A percentile compares a stretch with the other conserved stretches of the same genome.
Evolutionary conservation across 108 stramenopile genomes (phyloP).

Genomic region (Cyclotella baltica): DNA sequence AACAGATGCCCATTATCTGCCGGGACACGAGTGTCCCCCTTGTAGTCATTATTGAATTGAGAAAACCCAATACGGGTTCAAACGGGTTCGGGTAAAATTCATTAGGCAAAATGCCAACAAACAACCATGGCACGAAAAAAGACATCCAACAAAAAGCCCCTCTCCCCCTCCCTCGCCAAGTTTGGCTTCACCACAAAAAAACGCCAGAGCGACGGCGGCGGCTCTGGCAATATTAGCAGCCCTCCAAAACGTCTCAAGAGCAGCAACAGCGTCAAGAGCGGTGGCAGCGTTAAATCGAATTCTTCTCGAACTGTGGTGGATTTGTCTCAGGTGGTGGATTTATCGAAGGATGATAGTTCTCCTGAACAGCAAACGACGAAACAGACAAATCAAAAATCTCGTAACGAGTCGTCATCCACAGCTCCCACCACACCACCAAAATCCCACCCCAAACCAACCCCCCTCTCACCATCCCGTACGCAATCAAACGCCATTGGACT

Average conservation of each 20-base stretch:
- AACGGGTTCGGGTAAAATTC: too few species aligned
- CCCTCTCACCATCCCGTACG: background rate
- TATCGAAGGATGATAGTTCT: background rate
- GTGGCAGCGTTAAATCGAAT: background rate
- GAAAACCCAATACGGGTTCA: too few species aligned
- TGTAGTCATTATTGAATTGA: too few species aligned
- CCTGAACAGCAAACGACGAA: too few species aligned
- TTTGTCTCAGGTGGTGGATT: conserved; percentile 1
- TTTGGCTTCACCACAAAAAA: conserved; percentile 10
- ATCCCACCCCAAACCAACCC: background rate
- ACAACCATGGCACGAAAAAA: background rate
- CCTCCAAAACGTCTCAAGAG: conserved; percentile 3
- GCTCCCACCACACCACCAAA: background rate
- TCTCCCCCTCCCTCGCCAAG: conserved; percentile 8
- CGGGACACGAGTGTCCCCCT: too few species aligned
- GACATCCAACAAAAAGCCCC: conserved; percentile 4
- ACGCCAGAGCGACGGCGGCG: background rate
- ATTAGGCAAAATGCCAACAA: too few species aligned
- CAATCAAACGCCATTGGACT: conserved; percentile 17
- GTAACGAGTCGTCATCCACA: too few species aligned
- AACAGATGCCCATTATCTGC: too few species aligned
- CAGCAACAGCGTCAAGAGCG: background rate
- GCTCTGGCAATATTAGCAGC: background rate
- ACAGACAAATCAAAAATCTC: too few species aligned
- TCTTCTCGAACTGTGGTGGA: background rate